phyloP scores from a whole-genome alignment of 306 rosid genomes.

The Dalbergia cochinchinensis region DNA sequence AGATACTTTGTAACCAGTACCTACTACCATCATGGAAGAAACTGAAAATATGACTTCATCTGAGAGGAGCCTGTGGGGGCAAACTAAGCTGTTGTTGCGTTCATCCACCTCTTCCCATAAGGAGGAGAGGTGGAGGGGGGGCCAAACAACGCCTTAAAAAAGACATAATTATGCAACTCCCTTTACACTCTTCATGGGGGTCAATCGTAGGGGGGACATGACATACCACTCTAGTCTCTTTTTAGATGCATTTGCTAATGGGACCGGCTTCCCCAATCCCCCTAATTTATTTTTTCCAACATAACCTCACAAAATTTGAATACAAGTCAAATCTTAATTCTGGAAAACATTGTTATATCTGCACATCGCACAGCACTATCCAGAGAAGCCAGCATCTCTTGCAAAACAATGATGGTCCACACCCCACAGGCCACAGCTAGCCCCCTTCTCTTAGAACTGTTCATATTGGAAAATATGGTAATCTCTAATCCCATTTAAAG shows the following conservation, averaged over 20 bases:
- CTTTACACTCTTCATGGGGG: conserved; percentile 72
- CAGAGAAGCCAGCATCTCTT: conserved; percentile 58
- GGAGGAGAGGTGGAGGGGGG: conserved; percentile 47
- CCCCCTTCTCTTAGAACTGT: conserved; percentile 50
- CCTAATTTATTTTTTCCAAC: conserved; percentile 53
- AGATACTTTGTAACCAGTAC: conserved; percentile 60
- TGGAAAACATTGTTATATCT: conserved; percentile 40
- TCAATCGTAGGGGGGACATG: conserved; percentile 71
- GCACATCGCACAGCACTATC: conserved; percentile 64
- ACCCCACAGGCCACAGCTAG: not conserved
- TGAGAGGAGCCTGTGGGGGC: conserved; percentile 67
- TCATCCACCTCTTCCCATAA: conserved; percentile 61
- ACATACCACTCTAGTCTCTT: conserved; percentile 65
- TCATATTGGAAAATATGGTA: conserved; percentile 62
- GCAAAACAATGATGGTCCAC: conserved; percentile 68
- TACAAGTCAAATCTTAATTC: conserved; percentile 49
- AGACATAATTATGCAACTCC: conserved; percentile 75
- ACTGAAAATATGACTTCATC: conserved; percentile 47
- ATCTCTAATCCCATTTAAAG: conserved; percentile 57
- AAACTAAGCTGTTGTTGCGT: conserved; percentile 54
- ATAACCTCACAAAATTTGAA: conserved; percentile 45
- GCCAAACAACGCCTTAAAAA: conserved; percentile 54
- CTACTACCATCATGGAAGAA: conserved; percentile 48
- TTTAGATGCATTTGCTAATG: conserved; percentile 80
- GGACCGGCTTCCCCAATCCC: conserved; percentile 53